A percentile compares a stretch with the other conserved stretches of the same genome.
These are phyloP conservation scores for Asterionellopsis glacialis DNA, from an alignment of 108 stramenopile genomes.

Conservation along the genomic window DNA sequence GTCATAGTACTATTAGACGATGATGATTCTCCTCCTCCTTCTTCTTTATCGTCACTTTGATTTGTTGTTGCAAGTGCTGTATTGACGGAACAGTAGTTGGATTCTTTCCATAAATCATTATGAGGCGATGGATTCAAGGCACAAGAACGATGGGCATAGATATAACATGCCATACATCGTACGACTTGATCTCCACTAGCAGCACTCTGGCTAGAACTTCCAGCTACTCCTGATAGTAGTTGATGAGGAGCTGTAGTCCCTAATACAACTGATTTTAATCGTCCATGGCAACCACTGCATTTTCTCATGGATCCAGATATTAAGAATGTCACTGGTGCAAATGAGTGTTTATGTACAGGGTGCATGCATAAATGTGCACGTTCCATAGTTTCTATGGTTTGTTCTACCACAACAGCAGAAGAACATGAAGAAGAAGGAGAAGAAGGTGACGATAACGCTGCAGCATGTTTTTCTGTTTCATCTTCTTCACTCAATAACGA, in stretches of 20 bases:
- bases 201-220: no score
- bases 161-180: slow-evolving; percentile 61
- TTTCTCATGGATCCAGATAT: slow-evolving; percentile 40
- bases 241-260: not conserved
- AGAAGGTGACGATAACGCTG: not conserved
- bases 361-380: slow-evolving; percentile 27
- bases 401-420: not conserved
- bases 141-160: slow-evolving; percentile 70
- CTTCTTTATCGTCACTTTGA: no score
- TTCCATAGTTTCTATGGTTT: slow-evolving; percentile 13
- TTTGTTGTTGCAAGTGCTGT: not conserved
- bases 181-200: slow-evolving; percentile 28
- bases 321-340: slow-evolving; percentile 41
- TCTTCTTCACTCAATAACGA: not conserved
- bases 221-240: no score
- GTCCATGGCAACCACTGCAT: slow-evolving; percentile 48
- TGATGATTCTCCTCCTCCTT: no score
- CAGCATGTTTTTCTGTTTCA: not conserved
- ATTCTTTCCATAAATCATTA: slow-evolving; percentile 16
- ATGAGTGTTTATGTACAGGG: slow-evolving; percentile 66
- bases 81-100: slow-evolving; percentile 20
- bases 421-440: no score
- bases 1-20: no score
- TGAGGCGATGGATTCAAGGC: slow-evolving; percentile 28
- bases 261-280: slow-evolving; percentile 19